phyloP scores from a whole-genome alignment of 176 grass and related monocot species.

The Rhynchospora pubera region DNA sequence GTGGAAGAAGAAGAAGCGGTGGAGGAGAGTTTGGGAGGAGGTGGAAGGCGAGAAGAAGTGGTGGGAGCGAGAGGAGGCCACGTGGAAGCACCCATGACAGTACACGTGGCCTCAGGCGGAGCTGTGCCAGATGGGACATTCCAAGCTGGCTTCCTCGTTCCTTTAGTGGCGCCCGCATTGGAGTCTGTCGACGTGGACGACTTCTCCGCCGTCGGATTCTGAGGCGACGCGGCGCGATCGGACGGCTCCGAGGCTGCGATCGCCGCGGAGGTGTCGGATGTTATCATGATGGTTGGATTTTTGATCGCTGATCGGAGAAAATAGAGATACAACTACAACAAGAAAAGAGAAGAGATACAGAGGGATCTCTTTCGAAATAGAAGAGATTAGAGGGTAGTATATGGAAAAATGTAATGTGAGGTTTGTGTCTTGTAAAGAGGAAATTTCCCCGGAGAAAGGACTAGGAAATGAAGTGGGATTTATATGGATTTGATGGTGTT shows the following conservation, averaged over 20 bases:
- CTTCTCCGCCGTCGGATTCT: neutral
- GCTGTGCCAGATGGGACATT: slow-evolving; percentile 27
- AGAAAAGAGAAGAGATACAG: neutral
- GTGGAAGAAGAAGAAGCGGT: slow-evolving; percentile 27
- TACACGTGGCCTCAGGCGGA: neutral
- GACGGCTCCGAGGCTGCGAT: neutral
- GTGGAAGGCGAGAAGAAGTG: neutral
- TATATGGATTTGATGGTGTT: neutral
- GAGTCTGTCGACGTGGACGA: neutral
- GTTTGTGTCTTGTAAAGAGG: neutral
- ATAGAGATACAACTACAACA: neutral
- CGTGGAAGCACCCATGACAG: slow-evolving; percentile 24
- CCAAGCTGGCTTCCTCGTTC: slow-evolving; percentile 52
- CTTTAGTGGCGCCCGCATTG: slow-evolving; percentile 36
- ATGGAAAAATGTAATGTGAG: neutral
- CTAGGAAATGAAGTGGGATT: too few relatives aligned
- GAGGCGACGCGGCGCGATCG: slow-evolving; percentile 10
- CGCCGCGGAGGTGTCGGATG: neutral
- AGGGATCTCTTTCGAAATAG: neutral
- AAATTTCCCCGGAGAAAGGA: neutral
- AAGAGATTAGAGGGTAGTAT: neutral
- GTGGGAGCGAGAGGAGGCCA: slow-evolving; percentile 46
- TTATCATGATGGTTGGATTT: neutral
- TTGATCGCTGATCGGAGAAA: neutral
- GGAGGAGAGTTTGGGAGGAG: slow-evolving; percentile 26